Evolutionary conservation across 768 basidiomycete species (phyloP).

Genomic region (Leccinum arenicola): DNA sequence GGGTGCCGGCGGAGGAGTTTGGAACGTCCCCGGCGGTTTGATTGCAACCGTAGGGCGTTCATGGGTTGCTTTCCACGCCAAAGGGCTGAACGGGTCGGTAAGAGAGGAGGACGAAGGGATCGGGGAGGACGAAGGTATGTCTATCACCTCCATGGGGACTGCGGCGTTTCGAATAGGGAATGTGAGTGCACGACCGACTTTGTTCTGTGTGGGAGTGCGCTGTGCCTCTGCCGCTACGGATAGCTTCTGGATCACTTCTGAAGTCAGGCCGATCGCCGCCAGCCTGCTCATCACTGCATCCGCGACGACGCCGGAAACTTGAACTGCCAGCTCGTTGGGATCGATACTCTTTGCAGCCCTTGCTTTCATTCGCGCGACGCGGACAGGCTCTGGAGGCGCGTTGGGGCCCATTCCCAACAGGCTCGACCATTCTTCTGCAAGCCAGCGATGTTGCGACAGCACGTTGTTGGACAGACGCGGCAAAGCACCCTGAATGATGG

Average conservation of each 20-base stretch:
- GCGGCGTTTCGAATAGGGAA: no score
- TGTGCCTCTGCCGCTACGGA: neutral
- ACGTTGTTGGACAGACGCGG: slow-evolving; percentile 1
- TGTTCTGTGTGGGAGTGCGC: neutral
- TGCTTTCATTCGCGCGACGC: neutral
- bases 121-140: no score
- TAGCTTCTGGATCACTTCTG: neutral
- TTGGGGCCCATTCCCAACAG: slow-evolving; percentile 4
- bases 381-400: neutral
- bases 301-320: neutral
- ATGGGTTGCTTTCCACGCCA: no score
- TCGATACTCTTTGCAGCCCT: neutral
- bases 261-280: neutral
- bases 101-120: no score
- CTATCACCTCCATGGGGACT: no score
- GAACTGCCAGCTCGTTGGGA: neutral
- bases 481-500: neutral
- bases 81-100: neutral
- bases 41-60: no score
- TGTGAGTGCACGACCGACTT: no score
- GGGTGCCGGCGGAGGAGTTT: no score
- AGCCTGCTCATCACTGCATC: neutral
- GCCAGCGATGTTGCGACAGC: neutral
- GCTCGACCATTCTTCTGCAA: slow-evolving; percentile 1
- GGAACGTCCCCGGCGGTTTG: no score